Conservation (phyloP, 1,139 yeast species). For the Yamadazyma spencermartinsiae region DNA sequence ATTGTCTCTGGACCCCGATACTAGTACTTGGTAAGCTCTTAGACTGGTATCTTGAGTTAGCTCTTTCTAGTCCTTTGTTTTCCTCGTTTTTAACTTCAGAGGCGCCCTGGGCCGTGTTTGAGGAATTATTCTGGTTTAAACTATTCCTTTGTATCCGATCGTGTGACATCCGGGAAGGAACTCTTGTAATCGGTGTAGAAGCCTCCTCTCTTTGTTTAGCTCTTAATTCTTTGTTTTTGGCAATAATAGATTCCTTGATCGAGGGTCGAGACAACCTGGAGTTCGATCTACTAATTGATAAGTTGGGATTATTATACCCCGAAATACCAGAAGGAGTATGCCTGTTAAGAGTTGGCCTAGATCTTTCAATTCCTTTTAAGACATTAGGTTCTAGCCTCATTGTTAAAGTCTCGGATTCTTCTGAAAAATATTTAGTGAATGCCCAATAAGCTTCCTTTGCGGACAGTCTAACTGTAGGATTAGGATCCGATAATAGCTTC, state of each 20-base stretch:
- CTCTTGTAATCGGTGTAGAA: conserved; percentile 19
- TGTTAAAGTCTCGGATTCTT: conserved; percentile 54
- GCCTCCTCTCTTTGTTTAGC: conserved; percentile 20
- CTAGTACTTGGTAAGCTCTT: neutral
- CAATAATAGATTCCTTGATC: conserved; percentile 34
- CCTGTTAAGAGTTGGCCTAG: conserved; percentile 40
- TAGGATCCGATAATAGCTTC: conserved; percentile 75
- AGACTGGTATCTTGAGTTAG: neutral
- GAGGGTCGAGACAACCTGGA: conserved; percentile 26
- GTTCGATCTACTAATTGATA: conserved; percentile 5
- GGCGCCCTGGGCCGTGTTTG: neutral
- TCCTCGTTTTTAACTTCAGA: neutral
- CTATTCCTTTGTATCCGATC: conserved; percentile 1
- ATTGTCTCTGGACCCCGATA: conserved; percentile 1
- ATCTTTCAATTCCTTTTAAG: conserved; percentile 42
- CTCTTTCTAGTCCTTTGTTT: conserved; percentile 1
- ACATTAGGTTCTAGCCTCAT: conserved; percentile 42
- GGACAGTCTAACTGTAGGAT: conserved; percentile 74
- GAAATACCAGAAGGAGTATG: neutral
- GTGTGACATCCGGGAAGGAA: conserved; percentile 5
- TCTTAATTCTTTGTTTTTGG: conserved; percentile 33
- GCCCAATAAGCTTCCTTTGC: conserved; percentile 79
- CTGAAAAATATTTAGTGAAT: conserved; percentile 48
- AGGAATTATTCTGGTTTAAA: neutral
- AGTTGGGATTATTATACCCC: neutral